phyloP scores from a whole-genome alignment of 768 basidiomycete genomes.

The Clitopilus hobsonii region DNA sequence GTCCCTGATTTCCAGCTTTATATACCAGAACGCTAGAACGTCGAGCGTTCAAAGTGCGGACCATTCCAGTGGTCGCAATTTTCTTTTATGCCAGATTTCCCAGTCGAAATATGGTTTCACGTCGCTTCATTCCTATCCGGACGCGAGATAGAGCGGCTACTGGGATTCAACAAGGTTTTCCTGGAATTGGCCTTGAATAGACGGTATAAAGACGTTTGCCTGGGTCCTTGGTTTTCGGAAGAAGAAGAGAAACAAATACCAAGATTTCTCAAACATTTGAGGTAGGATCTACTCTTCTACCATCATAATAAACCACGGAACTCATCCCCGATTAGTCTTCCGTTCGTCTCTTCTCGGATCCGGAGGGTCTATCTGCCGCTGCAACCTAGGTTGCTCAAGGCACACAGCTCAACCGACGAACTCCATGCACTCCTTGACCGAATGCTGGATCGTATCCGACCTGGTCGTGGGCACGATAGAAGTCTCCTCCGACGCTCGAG shows the following conservation, averaged over 20 bases:
- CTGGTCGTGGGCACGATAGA: background rate
- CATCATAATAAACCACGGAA: background rate
- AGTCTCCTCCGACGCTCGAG: no score
- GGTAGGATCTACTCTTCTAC: background rate
- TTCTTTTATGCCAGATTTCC: background rate
- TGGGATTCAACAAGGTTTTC: background rate
- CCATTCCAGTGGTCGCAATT: no score
- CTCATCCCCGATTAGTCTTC: background rate
- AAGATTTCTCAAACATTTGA: background rate
- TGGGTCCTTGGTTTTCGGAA: background rate
- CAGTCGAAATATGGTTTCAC: background rate
- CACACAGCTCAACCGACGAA: background rate
- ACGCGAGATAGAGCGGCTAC: background rate
- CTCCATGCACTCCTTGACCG: background rate
- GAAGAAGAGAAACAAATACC: background rate
- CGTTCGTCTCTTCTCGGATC: background rate
- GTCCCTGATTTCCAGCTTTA: no score
- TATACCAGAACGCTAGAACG: no score
- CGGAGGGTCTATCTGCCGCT: background rate
- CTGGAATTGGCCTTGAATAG: background rate
- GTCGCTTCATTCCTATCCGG: background rate
- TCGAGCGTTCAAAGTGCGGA: no score
- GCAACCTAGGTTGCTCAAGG: background rate
- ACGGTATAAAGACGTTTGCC: background rate
- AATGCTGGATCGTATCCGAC: background rate